phyloP scores from a whole-genome alignment of 805 yeast genomes.

The Metschnikowia arizonensis region DNA sequence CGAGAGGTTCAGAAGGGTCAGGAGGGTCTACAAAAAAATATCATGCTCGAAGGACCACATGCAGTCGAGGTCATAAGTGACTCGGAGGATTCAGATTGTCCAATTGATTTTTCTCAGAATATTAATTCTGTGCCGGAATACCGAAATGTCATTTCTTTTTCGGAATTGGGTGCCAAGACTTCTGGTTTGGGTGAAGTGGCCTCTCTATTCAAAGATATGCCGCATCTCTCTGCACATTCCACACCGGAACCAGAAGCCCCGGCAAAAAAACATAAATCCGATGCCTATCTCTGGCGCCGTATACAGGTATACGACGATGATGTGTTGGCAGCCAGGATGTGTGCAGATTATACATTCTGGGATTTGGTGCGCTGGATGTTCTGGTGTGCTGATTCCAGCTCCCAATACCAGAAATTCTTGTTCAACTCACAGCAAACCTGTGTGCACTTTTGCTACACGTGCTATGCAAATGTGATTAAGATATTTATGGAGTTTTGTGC shows the following conservation, averaged over 20 bases:
- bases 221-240: slow-evolving; percentile 16
- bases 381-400: slow-evolving; percentile 30
- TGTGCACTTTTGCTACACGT: slow-evolving; percentile 23
- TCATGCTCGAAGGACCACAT: background rate
- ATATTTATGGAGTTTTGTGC: slow-evolving; percentile 22
- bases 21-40: no score
- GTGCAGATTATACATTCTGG: slow-evolving; percentile 31
- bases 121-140: background rate
- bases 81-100: slow-evolving; percentile 20
- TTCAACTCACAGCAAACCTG: slow-evolving; percentile 19
- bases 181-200: slow-evolving; percentile 20
- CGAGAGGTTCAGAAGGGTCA: no score
- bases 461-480: slow-evolving; percentile 20
- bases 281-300: slow-evolving; percentile 4
- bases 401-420: slow-evolving; percentile 18
- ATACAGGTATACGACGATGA: slow-evolving; percentile 32
- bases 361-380: slow-evolving; percentile 33
- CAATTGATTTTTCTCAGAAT: slow-evolving; percentile 4
- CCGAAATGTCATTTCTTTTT: slow-evolving; percentile 9
- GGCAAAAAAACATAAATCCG: slow-evolving; percentile 2
- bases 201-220: slow-evolving; percentile 18
- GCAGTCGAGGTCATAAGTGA: slow-evolving; percentile 22
- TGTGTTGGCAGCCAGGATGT: slow-evolving; percentile 23
- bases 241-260: slow-evolving; percentile 14
- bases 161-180: slow-evolving; percentile 13